A percentile compares a stretch with the other conserved stretches of the same genome.
Conservation (phyloP, 169 alveolate genomes). For the Plasmodium sp. region DNA sequence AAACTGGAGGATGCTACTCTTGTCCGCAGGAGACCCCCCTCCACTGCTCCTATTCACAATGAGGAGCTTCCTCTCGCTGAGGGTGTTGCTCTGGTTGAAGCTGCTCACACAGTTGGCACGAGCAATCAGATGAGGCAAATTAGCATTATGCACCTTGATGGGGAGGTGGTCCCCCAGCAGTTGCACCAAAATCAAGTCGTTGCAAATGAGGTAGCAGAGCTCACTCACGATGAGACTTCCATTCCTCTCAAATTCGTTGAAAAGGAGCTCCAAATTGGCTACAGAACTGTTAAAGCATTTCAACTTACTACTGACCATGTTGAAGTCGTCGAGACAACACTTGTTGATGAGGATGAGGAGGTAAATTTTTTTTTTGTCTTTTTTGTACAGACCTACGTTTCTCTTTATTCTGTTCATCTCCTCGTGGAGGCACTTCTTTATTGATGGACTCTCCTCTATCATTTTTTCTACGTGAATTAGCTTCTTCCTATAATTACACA, state of each 20-base stretch:
- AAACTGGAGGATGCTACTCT: neutral
- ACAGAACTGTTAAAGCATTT: slow-evolving; percentile 6
- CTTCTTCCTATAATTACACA: slow-evolving; percentile 43
- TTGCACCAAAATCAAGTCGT: slow-evolving; percentile 1
- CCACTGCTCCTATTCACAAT: neutral
- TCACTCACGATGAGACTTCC: slow-evolving; percentile 11
- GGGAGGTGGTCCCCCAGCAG: neutral
- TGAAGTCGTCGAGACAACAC: slow-evolving; percentile 27
- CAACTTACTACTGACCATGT: slow-evolving; percentile 3
- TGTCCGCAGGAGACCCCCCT: neutral
- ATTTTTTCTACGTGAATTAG: slow-evolving; percentile 37
- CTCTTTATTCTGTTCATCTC: slow-evolving; percentile 15
- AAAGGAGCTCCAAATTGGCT: slow-evolving; percentile 19
- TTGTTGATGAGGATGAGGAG: slow-evolving; percentile 21
- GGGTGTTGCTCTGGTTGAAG: neutral
- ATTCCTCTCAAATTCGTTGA: slow-evolving; percentile 36
- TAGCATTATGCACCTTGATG: slow-evolving; percentile 4
- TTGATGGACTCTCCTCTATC: slow-evolving; percentile 57
- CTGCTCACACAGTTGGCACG: neutral
- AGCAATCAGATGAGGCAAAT: neutral
- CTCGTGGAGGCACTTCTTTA: slow-evolving; percentile 32
- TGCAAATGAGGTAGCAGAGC: neutral
- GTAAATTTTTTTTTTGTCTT: slow-evolving; percentile 45
- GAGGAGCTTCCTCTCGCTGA: neutral
- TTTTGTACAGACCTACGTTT: slow-evolving; percentile 4